Evolutionary conservation across 148 eudicot genomes (phyloP), one percentile per base, ranked within the genome.

Genomic region (Rhododendron mucronatum): DNA sequence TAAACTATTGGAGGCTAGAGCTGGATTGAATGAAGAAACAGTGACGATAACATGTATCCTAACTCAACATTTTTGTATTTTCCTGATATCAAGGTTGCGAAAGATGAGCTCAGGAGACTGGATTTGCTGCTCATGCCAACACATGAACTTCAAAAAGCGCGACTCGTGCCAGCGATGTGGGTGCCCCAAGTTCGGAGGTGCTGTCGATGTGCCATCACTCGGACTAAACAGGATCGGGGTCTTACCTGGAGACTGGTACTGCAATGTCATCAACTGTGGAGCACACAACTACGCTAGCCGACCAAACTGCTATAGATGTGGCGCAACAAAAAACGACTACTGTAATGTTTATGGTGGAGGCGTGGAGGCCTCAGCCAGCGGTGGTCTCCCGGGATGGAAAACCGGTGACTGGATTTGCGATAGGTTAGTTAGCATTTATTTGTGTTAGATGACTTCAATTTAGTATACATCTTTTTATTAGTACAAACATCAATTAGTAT

Each of bases 241-340:
- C 9, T 80, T 95, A 91, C 88, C 98, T 0, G 99, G 98, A 39
- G 98, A 96, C 85, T 96, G 99, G 99, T 96, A 95, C 79, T 96
- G 98, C 82, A 93, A 87, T 80, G 87, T 87, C 73, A 84, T 92
- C 51, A 91, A 89, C 84, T 96, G 98, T 61, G 94, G 95, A 23
- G 87, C 96, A 23, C 99, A 96, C 89, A 96, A 96, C 92, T 96
- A 92, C 35, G 98, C 98, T 1, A 96, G 98, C 89, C 86, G 98
- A 47, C 83, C 90, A 2, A 92, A 63, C 81, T 96, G 98, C 91
- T 90, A 84, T 50, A 63, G 93, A 63, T 96, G 98, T 73, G 90
- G 90, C 41, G 85, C 88, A 20, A 83, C 61, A 1, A 96, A 90
- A 80, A 51, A 88, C 16, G 87, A 86, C 74, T 47, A 45, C 45